Conservation (phyloP, 2,329 filamentous ascomycete species). For the Leptographium procerum region DNA sequence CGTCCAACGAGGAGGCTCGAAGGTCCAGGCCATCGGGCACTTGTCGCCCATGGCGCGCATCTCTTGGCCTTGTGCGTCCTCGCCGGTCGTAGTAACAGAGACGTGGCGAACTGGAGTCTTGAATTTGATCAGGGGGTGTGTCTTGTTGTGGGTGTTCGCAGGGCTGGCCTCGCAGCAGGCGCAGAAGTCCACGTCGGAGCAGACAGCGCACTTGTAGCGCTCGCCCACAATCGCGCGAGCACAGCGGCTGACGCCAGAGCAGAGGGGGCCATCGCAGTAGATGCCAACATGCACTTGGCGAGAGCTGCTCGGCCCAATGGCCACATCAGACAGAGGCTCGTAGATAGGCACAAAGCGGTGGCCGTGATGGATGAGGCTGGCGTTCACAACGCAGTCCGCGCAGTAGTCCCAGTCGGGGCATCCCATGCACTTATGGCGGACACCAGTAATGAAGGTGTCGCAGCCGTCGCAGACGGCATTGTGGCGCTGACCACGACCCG, state of each 20-base stretch:
- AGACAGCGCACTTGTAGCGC: constrained; percentile 95
- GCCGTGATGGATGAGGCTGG: constrained; percentile 58
- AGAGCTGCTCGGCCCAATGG: neutral
- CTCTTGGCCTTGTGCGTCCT: constrained; percentile 55
- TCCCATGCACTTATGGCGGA: constrained; percentile 92
- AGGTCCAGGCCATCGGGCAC: constrained; percentile 1
- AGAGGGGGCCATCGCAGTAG: constrained; percentile 89
- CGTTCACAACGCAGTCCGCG: constrained; percentile 57
- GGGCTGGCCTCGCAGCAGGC: constrained; percentile 86
- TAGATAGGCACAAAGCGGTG: constrained; percentile 89
- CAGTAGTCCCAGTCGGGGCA: constrained; percentile 99
- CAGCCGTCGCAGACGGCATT: constrained; percentile 92
- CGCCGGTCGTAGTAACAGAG: constrained; percentile 72
- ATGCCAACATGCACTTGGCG: constrained; percentile 65
- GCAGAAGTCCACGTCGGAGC: constrained; percentile 91
- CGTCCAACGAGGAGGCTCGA: constrained; percentile 3
- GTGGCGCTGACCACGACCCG: constrained; percentile 73
- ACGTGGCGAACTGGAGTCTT: constrained; percentile 85
- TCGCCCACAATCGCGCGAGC: constrained; percentile 62
- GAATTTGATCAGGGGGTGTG: constrained; percentile 96
- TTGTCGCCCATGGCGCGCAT: constrained; percentile 66
- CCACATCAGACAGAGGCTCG: constrained; percentile 32
- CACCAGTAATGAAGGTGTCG: constrained; percentile 73
- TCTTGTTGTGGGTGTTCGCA: constrained; percentile 75
- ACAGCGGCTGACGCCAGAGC: constrained; percentile 40